Evolutionary conservation across 106 monocot species (phyloP).

Genomic region (Dendrobium nobile): DNA sequence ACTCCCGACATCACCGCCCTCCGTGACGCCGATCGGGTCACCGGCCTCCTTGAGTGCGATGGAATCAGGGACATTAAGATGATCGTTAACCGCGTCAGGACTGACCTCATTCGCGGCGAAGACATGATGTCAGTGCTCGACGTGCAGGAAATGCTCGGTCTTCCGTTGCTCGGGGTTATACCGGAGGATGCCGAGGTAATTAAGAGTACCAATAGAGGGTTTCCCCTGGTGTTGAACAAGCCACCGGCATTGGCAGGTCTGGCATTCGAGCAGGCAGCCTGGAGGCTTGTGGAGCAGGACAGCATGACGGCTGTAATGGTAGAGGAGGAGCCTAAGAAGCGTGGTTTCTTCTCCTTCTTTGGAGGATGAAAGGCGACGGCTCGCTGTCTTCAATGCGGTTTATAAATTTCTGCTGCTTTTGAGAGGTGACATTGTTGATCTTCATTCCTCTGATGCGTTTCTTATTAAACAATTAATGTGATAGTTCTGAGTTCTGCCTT

Average conservation of each 20-base stretch:
- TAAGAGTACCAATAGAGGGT: slow-evolving; percentile 84
- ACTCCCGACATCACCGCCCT: slow-evolving; percentile 92
- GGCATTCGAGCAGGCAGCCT: slow-evolving; percentile 92
- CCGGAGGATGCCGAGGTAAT: slow-evolving; percentile 96
- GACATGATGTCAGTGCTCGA: slow-evolving; percentile 99
- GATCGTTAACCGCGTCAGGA: slow-evolving; percentile 79
- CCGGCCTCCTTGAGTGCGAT: slow-evolving; percentile 88
- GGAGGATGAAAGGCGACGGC: slow-evolving; percentile 34
- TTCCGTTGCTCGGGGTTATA: slow-evolving; percentile 77
- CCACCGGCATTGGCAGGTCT: slow-evolving; percentile 73
- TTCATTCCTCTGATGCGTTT: background rate
- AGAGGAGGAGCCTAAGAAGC: slow-evolving; percentile 80
- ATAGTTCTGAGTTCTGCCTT: background rate
- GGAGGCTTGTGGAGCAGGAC: slow-evolving; percentile 92
- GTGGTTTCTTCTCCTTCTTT: slow-evolving; percentile 91
- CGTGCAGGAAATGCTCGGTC: slow-evolving; percentile 94
- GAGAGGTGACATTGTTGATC: background rate
- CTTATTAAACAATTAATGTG: background rate
- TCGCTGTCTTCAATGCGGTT: background rate
- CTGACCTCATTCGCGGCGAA: slow-evolving; percentile 72
- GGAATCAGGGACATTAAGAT: slow-evolving; percentile 94
- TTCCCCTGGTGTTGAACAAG: slow-evolving; percentile 69
- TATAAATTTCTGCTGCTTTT: background rate
- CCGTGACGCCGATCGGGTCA: slow-evolving; percentile 84
- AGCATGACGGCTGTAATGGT: slow-evolving; percentile 85